Base-by-base conservation (phyloP, 257 asterid species). In the Primulina eburnea region DNA sequence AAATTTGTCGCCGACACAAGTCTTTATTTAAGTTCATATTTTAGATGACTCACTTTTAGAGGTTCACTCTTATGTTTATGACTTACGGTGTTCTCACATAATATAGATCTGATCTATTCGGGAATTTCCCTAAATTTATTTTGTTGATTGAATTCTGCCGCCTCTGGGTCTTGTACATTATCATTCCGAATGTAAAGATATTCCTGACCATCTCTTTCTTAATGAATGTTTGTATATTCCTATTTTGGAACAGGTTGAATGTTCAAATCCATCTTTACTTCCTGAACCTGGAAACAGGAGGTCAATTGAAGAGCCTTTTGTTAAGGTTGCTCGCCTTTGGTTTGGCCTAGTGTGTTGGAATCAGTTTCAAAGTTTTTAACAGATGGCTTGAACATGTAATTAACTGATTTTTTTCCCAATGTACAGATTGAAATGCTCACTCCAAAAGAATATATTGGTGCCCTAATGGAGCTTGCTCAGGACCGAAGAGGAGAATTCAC, bases 381-480 rank as follows among this genome's bases (percentile, higher is more conserved):
- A 64, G 56, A 30, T 64, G 67, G 65, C 71, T 77, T 74, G 70
- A 64, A 60, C 69, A 69, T 78, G 67, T 74, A 40, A 59, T 58
- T 47, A 73, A 77, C 57, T 56, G 69, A 28, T 78, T 71, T 76
- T 65, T 21, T 67, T 43, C 72, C 14, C 4, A 10, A 38, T 10
- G 57, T 79, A 58, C 85, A 93, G 99, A 88, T 93, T 75, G 99
- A 93, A 78, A 63, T 93, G 89, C 95, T 93, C 70, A 89, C 97
- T 18, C 99, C 99, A 69, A 93, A 90, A 83, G 97, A 89, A 66
- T 88, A 87, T 79, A 90, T 93, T 71, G 99, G 99, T 82, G 80
- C 95, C 28, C 86, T 90, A 28, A 93, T 93, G 99, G 99, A 93
- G 84, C 97, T 93, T 75, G 91, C 99, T 68, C 99, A 93, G 87